Evolutionary conservation across 1,284 basidiomycete species (phyloP), one percentile per base, ranked within the genome.

Genomic region (Rhodotorula sp.): DNA sequence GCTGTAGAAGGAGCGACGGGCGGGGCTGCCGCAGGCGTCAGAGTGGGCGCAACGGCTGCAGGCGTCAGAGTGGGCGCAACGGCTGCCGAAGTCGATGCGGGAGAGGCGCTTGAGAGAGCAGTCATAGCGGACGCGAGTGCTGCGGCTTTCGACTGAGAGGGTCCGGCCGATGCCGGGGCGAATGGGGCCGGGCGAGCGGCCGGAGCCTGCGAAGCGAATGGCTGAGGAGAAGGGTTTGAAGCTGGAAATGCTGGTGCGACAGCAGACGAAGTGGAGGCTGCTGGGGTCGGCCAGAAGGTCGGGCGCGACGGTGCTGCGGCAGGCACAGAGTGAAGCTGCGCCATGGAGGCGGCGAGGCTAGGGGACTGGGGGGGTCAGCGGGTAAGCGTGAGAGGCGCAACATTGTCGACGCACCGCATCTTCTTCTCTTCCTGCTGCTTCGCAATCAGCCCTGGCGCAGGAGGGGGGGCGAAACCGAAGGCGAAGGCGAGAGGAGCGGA

Each of bases 391-490:
- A 26, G 9, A 44, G n/a, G 13, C 6, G 16, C 51, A 11, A 7
- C 31, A 60, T 26, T 13, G n/a, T 6, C 22, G 20, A n/a, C 60
- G 9, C n/a, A 61, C 59, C 37, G 31, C n/a, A 10, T 48, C 59
- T 60, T 37, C 31, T 60, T 44, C n/a, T n/a, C 59, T 24, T 51
- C 34, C 18, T 52, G 48, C 59, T 61, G 37, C 37, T 52, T 28
- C 10, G 59, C 50, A 18, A 61, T 50, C 34, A 11, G 4, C 8
- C 59, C 59, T 1, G 59, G 50, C 5, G 34, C 31, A 11, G 59
- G 50, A 2, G 59, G 59, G 2, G 59, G 59, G 15, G 59, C 59
- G 26, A 60, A 60, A 30, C 59, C 50, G n/a, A 51, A 37, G 18
- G 59, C 50, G n/a, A 51, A 37, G 18, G 59, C 11, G 13, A 31